Evolutionary conservation across 2,329 filamentous ascomycete species (phyloP), one percentile per base, ranked within the genome.

Genomic region (Claviceps paspali): DNA sequence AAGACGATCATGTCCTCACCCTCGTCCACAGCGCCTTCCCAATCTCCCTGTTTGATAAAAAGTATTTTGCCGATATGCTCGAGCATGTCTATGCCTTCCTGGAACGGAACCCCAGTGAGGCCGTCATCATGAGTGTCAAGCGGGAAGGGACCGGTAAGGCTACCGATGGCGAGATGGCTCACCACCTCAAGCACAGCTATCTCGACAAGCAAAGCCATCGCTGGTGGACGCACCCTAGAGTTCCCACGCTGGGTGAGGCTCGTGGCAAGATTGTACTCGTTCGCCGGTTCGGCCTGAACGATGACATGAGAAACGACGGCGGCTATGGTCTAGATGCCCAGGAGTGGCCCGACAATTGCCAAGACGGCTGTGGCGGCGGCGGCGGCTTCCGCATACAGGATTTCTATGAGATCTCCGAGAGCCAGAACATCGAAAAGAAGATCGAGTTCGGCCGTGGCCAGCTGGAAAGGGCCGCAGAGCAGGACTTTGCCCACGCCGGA

Each of bases 21-120:
- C 81, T 98, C 22, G 88, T 96, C 4, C 91, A 98, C 63, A 78
- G 80, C 51, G 83, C 76, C 18, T 96, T 96, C 54, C 86, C 91
- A 39, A 76, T 96, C 55, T 79, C 82, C 3, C 67, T 98, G 23
- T 83, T 80, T 0, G 85, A 85, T 2, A 73, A 67, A 46, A 92
- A 86, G 57, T 81, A 82, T 55, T 79, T 96, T 51, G 70, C 71
- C 40, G 74, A 79, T 36, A 63, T 96, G 41, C 67, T 93, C 41
- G 63, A 73, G 18, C 73, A 76, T 29, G 66, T 86, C 35, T 77
- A 85, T 56, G 59, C 64, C 14, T 96, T 95, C 58, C 70, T 96
- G 11, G 70, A 81, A 22, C 62, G 68, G 19, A 79, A 95, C 54
- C 81, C 83, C 0, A 76, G 71, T 41, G 91, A 98, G 61, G 80